Base-by-base conservation (phyloP, 805 yeast genomes). In the Cyberlindnera xylosilytica region DNA sequence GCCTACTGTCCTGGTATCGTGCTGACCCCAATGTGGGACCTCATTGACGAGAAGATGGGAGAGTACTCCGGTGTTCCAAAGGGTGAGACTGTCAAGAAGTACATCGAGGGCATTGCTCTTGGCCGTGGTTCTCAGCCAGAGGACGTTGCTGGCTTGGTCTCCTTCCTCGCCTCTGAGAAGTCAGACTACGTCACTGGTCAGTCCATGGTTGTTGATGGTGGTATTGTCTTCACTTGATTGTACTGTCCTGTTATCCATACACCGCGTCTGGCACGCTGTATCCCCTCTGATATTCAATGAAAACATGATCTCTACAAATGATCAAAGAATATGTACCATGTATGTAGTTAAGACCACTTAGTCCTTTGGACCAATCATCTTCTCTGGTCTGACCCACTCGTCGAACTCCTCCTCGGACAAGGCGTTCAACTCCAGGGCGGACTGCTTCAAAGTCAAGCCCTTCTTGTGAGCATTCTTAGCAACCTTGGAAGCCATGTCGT, bases 401-500 rank as follows among this genome's bases (percentile, higher is more conserved):
- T 90, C 95, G 58, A 93, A 93, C 72, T 93, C 96, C 65, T 81
- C 84, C 53, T 79, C 81, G 45, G 81, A 74, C 62, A 93, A 76
- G 40, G 83, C 91, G 48, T 87, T 88, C 59, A 93, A 80, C 72
- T 93, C 96, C 57, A 93, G 73, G 48, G 97, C 97, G 50, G 95
- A 81, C 69, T 89, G 86, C 73, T 93, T 93, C 70, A 93, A 79
- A 35, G 99, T 93, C 59, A 91, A 76, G 20, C 97, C 97, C 76
- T 93, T 89, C 74, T 90, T 85, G 80, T 93, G 98, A 38, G 99
- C 99, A 65, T 93, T 87, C 78, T 93, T 93, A 56, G 99, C 99
- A 41, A 89, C 91, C 80, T 91, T 90, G 46, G 97, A 88, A 45
- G 99, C 98, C 57, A 82, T 78, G 64, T 93, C 99, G 73, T 93